Evolutionary conservation across 306 rosid species (phyloP).

Genomic region (Mimosa pudica): DNA sequence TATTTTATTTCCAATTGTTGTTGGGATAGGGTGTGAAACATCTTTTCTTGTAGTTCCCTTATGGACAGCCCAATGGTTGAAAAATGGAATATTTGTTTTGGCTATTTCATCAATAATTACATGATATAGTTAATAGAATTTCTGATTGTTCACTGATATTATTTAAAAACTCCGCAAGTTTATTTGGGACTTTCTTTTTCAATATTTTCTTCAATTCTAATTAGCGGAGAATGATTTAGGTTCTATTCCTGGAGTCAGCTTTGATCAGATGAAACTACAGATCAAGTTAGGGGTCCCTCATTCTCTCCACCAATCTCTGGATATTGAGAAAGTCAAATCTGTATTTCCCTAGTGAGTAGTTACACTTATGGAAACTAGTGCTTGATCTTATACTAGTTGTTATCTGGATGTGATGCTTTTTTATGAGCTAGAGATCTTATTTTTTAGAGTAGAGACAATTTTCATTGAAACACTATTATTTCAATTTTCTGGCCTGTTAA

Average conservation of each 20-base stretch:
- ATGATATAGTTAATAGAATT: conserved; percentile 1
- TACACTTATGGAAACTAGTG: conserved; percentile 5
- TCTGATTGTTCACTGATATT: conserved; percentile 8
- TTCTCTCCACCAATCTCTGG: conserved; percentile 73
- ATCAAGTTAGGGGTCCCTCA: conserved; percentile 93
- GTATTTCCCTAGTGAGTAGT: conserved; percentile 92
- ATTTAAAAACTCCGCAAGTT: neutral
- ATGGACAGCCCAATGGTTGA: neutral
- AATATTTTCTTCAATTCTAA: conserved; percentile 30
- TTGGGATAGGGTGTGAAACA: neutral
- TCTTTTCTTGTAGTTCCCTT: neutral
- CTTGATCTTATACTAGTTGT: neutral
- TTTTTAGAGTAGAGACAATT: neutral
- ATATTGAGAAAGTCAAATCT: conserved; percentile 80
- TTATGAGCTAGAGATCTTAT: conserved; percentile 19
- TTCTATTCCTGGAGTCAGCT: conserved; percentile 87
- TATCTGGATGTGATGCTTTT: neutral
- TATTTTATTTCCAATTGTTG: neutral
- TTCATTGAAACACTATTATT: neutral
- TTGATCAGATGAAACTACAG: conserved; percentile 82
- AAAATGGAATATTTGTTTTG: neutral
- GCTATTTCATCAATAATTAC: neutral
- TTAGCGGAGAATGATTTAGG: conserved; percentile 53
- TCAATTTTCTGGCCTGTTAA: neutral
- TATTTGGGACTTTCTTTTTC: conserved; percentile 7